Base-by-base conservation (phyloP, 129 eudicot species). In the Lactuca sativa region DNA sequence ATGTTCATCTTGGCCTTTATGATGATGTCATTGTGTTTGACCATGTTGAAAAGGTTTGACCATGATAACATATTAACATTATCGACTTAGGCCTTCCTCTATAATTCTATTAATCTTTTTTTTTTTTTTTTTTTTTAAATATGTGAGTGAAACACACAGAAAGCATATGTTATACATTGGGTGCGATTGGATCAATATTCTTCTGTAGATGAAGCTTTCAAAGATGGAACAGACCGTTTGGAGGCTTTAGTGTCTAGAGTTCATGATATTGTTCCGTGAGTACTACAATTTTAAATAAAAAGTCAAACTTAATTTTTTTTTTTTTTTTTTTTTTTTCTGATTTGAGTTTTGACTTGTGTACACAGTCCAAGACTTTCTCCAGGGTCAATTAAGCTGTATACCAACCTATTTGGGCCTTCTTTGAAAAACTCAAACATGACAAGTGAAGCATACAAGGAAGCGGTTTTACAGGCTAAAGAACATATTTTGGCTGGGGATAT, bases 1-100 rank as follows among this genome's bases (percentile, higher is more conserved):
- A 95, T 61, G 73, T 95, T 82, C 97, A 95, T 81, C 84, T 95
- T 70, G 99, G 99, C 30, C 96, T 95, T 75, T 95, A 95, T 81
- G 97, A 95, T 82, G 96, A 95, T 16, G 91, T 95, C n/a, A 87
- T 95, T 62, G 97, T 95, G 77, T 95, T 95, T 85, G 99, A 95
- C 73, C 93, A 95, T 83, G 93, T 95, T 69, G 99, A 95, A 63
- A 95, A 95, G 99, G 99, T 95, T 63, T 41, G 52, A 47, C 52
- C 12, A 1, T 47, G 13, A 11, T 11, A 47, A 47, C 3, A 1
- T 47, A 0, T 2, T 11, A 47, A 47, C 3, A 10, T 69, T 17
- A 6, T 52, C 64, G 51, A 47, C 15, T 12, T 53, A 32, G 18
- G 64, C 12, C 31, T 66, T 33, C 55, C 59, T 51, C 64, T 76